Percentiles rank a stretch among this genome's conserved stretches.
These are phyloP conservation scores for Vicia villosa DNA, from an alignment of 306 rosid species.

Conservation along the genomic window DNA sequence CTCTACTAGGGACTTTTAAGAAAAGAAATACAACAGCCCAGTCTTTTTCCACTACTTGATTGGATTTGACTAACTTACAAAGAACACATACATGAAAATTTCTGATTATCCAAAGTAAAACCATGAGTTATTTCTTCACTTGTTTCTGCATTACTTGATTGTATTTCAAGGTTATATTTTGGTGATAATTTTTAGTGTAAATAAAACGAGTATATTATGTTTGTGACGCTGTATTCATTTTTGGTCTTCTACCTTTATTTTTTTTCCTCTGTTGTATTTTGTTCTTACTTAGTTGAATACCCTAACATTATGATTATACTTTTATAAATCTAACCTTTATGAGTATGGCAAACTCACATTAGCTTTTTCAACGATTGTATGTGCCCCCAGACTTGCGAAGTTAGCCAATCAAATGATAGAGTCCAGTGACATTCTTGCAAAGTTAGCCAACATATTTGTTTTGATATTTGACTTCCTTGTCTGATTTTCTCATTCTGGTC, in stretches of 20 bases:
- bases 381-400: slow-evolving; percentile 5
- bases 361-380: not conserved
- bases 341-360: not conserved
- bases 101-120: not conserved
- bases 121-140: not conserved
- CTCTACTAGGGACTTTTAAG: not conserved
- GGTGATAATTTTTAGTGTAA: not conserved
- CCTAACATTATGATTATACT: slow-evolving; percentile 18
- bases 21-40: not conserved
- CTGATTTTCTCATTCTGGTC: slow-evolving; percentile 10
- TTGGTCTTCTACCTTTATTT: not conserved
- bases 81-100: not conserved
- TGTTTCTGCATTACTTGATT: not conserved
- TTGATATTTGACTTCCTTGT: slow-evolving; percentile 12
- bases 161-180: not conserved
- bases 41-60: no score
- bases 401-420: not conserved
- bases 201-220: not conserved
- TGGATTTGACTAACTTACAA: no score
- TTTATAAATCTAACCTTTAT: slow-evolving; percentile 9
- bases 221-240: not conserved
- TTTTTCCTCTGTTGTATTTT: not conserved
- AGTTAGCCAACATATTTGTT: not conserved
- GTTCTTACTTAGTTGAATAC: slow-evolving; percentile 10
- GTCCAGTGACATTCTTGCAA: not conserved